phyloP scores from a whole-genome alignment of 2,329 filamentous ascomycete genomes.

The Colletotrichum spinosum region DNA sequence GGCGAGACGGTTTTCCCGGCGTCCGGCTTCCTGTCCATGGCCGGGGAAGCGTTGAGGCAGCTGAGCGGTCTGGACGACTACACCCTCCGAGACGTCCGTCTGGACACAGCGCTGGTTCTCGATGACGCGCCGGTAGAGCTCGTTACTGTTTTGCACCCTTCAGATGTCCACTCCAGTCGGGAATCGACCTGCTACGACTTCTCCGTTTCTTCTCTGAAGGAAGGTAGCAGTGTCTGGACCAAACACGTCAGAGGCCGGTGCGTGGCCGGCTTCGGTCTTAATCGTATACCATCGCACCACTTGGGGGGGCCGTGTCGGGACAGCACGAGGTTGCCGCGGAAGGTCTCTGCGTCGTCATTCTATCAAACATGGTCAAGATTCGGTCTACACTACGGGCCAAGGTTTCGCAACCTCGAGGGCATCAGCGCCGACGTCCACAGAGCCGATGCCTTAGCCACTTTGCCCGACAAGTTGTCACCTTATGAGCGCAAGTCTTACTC shows the following conservation, averaged over 20 bases:
- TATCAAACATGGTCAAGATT: slow-evolving; percentile 44
- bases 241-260: slow-evolving; percentile 19
- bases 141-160: slow-evolving; percentile 45
- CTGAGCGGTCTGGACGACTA: slow-evolving; percentile 38
- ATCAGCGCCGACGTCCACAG: slow-evolving; percentile 20
- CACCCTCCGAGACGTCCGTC: slow-evolving; percentile 44
- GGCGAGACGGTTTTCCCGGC: slow-evolving; percentile 23
- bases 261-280: slow-evolving; percentile 1
- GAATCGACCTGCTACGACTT: slow-evolving; percentile 48
- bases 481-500: slow-evolving; percentile 37
- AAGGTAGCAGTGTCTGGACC: slow-evolving; percentile 30
- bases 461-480: not conserved
- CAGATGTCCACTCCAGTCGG: slow-evolving; percentile 40
- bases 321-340: slow-evolving; percentile 33
- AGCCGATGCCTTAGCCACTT: slow-evolving; percentile 9
- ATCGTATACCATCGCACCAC: not conserved
- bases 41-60: slow-evolving; percentile 28
- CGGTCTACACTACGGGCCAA: slow-evolving; percentile 46
- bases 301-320: not conserved
- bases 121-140: slow-evolving; percentile 45
- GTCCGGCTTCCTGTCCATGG: slow-evolving; percentile 26
- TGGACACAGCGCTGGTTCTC: slow-evolving; percentile 47
- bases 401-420: slow-evolving; percentile 39
- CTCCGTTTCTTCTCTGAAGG: slow-evolving; percentile 44
- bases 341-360: slow-evolving; percentile 39